phyloP scores from a whole-genome alignment of 495 filamentous ascomycete species.

The Podospora sp. region DNA sequence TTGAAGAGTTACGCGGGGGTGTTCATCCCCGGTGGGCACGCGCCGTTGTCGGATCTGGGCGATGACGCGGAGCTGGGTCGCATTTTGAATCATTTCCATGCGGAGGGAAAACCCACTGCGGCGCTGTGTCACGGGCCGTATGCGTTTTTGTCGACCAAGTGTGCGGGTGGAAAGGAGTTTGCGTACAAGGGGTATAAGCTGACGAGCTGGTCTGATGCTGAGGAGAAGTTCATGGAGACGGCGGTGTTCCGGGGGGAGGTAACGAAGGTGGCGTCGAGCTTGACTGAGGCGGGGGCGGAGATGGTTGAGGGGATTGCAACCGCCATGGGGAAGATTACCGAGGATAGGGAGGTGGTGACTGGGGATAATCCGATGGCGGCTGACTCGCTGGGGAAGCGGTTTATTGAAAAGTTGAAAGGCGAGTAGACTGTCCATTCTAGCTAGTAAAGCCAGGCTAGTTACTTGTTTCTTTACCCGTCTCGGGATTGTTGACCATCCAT shows the following conservation, averaged over 20 bases:
- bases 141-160: conserved; percentile 20
- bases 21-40: conserved; percentile 18
- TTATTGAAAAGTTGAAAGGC: conserved; percentile 17
- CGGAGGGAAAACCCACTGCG: conserved; percentile 11
- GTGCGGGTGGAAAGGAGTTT: conserved; percentile 12
- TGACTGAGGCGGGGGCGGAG: conserved; percentile 14
- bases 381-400: conserved; percentile 13
- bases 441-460: no score
- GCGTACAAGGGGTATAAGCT: conserved; percentile 21
- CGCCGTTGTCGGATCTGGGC: conserved; percentile 16
- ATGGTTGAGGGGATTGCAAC: conserved; percentile 17
- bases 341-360: conserved; percentile 19
- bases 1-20: conserved; percentile 11
- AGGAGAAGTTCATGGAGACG: conserved; percentile 23
- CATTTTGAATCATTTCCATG: conserved; percentile 17
- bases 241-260: conserved; percentile 17
- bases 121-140: conserved; percentile 19
- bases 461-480: no score
- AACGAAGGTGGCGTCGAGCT: conserved; percentile 7
- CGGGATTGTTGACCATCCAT: no score
- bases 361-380: conserved; percentile 19
- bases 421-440: no score
- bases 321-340: conserved; percentile 18
- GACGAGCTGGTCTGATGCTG: conserved; percentile 16
- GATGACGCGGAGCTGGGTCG: conserved; percentile 17